Base-by-base conservation (phyloP, 23 red algal species). In the Gracilaria vermiculophylla region DNA sequence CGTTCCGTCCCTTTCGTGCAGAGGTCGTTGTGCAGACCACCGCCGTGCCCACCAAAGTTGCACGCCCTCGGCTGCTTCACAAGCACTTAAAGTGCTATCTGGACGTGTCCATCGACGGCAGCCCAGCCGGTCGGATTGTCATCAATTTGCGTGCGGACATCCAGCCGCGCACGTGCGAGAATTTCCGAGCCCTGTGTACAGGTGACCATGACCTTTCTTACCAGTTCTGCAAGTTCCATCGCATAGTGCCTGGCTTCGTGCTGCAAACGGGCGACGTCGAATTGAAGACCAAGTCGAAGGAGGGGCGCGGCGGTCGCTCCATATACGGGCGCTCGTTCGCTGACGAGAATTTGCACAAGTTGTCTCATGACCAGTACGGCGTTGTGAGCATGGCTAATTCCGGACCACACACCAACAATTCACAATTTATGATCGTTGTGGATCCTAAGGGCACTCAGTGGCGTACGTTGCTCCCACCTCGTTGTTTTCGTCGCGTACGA, bases 331-430 rank as follows among this genome's bases (percentile, higher is more conserved):
- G 81, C 20, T 79, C 71, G 16, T 93, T 99, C 87, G 78, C 85
- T 1, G 97, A 99, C 58, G 97, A 99, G 85, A 90, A 80, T 16
- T 85, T 96, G 29, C 42, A 83, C 28, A 81, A 89, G 32, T 48
- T 81, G 19, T 88, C 47, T 10, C 97, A 99, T 72, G 87, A 80
- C 57, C 80, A 52, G 2, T 85, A 83, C 41, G 97, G 97, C 13
- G 62, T 99, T 20, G 57, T 99, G 31, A 93, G 88, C 43, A 99
- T 99, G 97, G 97, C 97, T 15, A 99, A 99, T 53, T 81, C 93
- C 3, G 97, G 97, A 45, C 77, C 82, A 45, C 78, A 99, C 66
- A 95, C 93, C 11, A 99, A 99, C 41, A 94, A 91, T 47, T 88
- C 84, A 33, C 84, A 88, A 34, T 88, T 98, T 27, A 91, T 94